phyloP scores from a whole-genome alignment of 805 yeast genomes.

The Saturnispora saitoi region DNA sequence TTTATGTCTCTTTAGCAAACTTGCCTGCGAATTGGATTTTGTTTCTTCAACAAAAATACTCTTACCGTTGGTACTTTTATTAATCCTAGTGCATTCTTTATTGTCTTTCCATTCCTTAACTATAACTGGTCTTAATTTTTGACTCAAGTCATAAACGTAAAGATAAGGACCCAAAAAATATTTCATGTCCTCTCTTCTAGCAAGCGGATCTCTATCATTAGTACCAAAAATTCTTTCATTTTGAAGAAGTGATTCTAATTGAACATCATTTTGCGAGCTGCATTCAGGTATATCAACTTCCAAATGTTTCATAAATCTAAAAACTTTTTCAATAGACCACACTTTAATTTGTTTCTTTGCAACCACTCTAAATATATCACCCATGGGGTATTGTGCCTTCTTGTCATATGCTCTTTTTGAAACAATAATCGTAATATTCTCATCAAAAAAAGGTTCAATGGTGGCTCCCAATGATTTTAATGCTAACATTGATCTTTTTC shows the following conservation, averaged over 20 bases:
- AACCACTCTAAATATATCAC: conserved; percentile 65
- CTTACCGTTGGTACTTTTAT: conserved; percentile 60
- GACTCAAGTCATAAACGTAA: conserved; percentile 72
- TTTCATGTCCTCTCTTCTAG: conserved; percentile 75
- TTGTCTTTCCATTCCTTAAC: conserved; percentile 65
- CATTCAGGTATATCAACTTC: conserved; percentile 31
- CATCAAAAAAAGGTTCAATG: conserved; percentile 51
- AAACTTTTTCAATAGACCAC: conserved; percentile 83
- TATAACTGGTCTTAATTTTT: conserved; percentile 71
- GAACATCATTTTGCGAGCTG: conserved; percentile 15
- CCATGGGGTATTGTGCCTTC: conserved; percentile 33
- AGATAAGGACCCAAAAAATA: conserved; percentile 70
- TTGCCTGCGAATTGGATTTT: conserved; percentile 13
- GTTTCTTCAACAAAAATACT: conserved; percentile 74
- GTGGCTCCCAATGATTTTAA: conserved; percentile 43
- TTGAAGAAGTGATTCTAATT: conserved; percentile 54
- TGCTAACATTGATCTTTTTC: conserved; percentile 28
- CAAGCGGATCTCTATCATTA: conserved; percentile 79
- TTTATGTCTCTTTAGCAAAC: conserved; percentile 21
- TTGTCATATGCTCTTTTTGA: conserved; percentile 48
- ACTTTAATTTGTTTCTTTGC: conserved; percentile 57
- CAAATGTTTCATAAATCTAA: conserved; percentile 64
- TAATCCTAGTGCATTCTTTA: conserved; percentile 48
- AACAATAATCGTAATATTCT: conserved; percentile 66
- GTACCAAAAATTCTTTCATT: conserved; percentile 85